Percentiles rank a stretch among this genome's conserved stretches.
phyloP scores from a whole-genome alignment of 441 rosid species.

The Populus trichocarpa region DNA sequence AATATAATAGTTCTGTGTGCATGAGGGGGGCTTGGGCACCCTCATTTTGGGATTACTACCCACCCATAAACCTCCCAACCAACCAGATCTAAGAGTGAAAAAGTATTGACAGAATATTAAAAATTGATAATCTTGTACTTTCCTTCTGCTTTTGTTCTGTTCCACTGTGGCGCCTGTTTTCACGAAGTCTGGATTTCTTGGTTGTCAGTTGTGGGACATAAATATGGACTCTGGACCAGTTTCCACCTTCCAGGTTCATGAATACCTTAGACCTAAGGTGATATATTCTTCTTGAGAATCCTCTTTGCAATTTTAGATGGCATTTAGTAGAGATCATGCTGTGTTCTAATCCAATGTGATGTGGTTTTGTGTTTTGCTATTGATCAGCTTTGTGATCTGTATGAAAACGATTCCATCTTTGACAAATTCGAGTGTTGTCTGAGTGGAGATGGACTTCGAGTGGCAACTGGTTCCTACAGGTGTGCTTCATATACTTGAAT shows the following conservation, averaged over 20 bases:
- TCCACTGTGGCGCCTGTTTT: constrained; percentile 3
- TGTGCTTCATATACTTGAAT: constrained; percentile 14
- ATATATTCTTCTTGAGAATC: constrained; percentile 6
- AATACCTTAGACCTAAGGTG: constrained; percentile 78
- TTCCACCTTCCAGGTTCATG: constrained; percentile 80
- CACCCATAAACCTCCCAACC: not conserved
- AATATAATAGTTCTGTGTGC: not conserved
- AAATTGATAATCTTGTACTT: not conserved
- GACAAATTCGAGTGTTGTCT: constrained; percentile 86
- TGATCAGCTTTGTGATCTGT: constrained; percentile 73
- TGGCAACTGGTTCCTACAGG: constrained; percentile 91
- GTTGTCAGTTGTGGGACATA: constrained; percentile 78
- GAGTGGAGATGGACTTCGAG: constrained; percentile 74
- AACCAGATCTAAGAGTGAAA: not conserved
- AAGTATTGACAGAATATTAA: not conserved
- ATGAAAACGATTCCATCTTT: constrained; percentile 88
- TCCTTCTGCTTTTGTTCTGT: not conserved
- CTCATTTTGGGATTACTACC: not conserved
- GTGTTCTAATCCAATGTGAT: not conserved
- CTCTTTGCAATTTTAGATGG: not conserved
- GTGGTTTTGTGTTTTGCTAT: not conserved
- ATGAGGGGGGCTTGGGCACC: not conserved
- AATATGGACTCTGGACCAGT: constrained; percentile 91
- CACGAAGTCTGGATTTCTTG: constrained; percentile 7
- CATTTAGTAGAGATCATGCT: not conserved